Conservation (phyloP, 352 stramenopile genomes). For the Pythium phragmiticola region DNA sequence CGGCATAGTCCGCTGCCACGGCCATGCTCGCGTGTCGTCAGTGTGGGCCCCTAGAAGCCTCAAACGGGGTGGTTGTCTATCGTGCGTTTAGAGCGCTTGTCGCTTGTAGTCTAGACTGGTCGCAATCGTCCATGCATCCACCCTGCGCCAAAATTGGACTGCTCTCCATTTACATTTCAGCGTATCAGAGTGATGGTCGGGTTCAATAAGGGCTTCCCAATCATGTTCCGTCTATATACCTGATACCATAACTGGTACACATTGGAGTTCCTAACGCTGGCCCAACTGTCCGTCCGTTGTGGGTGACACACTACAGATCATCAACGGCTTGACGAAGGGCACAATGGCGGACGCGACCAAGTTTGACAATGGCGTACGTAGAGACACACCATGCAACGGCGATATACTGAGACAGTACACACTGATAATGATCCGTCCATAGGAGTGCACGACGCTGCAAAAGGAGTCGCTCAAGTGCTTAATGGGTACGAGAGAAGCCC, state of each 20-base stretch:
- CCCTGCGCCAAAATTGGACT: too few relatives aligned
- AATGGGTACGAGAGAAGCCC: slow-evolving; percentile 33
- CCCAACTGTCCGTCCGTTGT: too few relatives aligned
- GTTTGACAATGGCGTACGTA: slow-evolving; percentile 27
- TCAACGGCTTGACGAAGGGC: too few relatives aligned
- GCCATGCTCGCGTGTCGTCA: slow-evolving; percentile 1
- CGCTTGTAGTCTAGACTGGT: too few relatives aligned
- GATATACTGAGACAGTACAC: background rate
- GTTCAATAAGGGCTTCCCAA: background rate
- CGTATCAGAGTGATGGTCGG: slow-evolving; percentile 6
- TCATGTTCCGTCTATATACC: background rate
- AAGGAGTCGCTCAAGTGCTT: slow-evolving; percentile 70
- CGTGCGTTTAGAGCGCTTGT: too few relatives aligned
- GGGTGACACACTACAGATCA: too few relatives aligned
- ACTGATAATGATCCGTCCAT: background rate
- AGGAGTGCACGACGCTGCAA: slow-evolving; percentile 71
- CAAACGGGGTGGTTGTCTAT: too few relatives aligned
- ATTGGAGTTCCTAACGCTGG: background rate
- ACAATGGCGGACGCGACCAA: slow-evolving; percentile 17
- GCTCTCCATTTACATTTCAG: too few relatives aligned
- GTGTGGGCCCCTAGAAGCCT: background rate
- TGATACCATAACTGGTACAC: too few relatives aligned
- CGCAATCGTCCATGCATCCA: too few relatives aligned
- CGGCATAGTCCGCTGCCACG: slow-evolving; percentile 40
- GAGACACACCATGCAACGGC: background rate